Evolutionary conservation across 2,329 filamentous ascomycete genomes (phyloP).

Genomic region (Ceratocystis papillata): DNA sequence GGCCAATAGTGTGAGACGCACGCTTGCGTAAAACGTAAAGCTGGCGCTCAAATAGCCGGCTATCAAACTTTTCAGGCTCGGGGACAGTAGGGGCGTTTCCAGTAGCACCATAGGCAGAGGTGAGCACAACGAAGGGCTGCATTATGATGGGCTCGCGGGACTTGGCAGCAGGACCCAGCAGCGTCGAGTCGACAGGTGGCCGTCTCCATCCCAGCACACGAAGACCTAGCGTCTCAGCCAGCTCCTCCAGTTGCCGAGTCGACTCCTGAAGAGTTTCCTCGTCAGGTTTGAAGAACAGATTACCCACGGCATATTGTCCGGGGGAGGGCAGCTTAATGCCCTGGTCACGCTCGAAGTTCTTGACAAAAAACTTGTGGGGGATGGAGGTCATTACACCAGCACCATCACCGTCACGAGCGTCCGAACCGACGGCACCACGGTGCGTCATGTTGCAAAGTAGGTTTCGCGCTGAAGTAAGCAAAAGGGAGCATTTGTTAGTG

Average conservation of each 20-base stretch:
- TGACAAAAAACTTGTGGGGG: slow-evolving; percentile 95
- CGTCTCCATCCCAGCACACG: slow-evolving; percentile 93
- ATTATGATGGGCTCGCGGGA: slow-evolving; percentile 92
- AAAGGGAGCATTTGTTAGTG: not conserved
- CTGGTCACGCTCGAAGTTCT: slow-evolving; percentile 91
- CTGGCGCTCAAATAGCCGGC: slow-evolving; percentile 79
- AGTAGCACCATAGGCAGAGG: slow-evolving; percentile 64
- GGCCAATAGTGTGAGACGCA: slow-evolving; percentile 83
- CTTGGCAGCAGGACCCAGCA: slow-evolving; percentile 82
- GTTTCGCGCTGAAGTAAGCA: slow-evolving; percentile 57
- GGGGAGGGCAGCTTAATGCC: slow-evolving; percentile 74
- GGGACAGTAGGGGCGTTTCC: slow-evolving; percentile 68
- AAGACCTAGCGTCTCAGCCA: slow-evolving; percentile 76
- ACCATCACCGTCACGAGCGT: slow-evolving; percentile 94
- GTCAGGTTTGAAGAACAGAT: slow-evolving; percentile 97
- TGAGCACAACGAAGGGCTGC: slow-evolving; percentile 87
- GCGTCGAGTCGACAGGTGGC: slow-evolving; percentile 83
- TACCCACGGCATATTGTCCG: slow-evolving; percentile 93
- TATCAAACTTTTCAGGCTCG: slow-evolving; percentile 65
- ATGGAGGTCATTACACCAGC: slow-evolving; percentile 99
- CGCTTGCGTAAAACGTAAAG: slow-evolving; percentile 91
- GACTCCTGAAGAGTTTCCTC: slow-evolving; percentile 81
- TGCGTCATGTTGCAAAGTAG: slow-evolving; percentile 99
- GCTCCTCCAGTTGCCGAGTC: slow-evolving; percentile 84
- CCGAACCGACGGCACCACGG: slow-evolving; percentile 92